Evolutionary conservation across 164 flowering plant genomes (phyloP).

Genomic region (Stephania japonica): DNA sequence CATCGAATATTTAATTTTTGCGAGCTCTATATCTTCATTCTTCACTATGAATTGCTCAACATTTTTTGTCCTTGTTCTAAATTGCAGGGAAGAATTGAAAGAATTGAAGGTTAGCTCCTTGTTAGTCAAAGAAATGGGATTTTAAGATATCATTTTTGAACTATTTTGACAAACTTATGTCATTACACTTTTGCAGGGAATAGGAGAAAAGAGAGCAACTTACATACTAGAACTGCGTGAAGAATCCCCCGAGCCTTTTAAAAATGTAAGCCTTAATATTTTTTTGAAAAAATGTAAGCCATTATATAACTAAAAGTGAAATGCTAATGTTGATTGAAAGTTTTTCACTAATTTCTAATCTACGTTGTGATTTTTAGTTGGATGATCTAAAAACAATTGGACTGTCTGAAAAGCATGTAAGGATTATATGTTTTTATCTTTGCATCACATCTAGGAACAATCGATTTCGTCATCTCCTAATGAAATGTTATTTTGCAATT

Average conservation of each 20-base stretch:
- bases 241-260: slow-evolving; percentile 3
- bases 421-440: not conserved
- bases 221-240: slow-evolving; percentile 8
- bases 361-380: slow-evolving; percentile 2
- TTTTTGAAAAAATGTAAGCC: no score
- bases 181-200: not conserved
- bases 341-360: not conserved
- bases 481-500: not conserved
- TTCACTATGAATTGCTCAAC: not conserved
- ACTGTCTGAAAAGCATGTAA: slow-evolving; percentile 3
- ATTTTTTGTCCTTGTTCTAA: not conserved
- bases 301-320: not conserved
- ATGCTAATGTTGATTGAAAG: not conserved
- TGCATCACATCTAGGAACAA: not conserved
- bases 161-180: not conserved
- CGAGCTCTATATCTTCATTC: not conserved
- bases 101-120: not conserved
- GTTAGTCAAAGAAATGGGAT: not conserved
- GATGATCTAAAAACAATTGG: slow-evolving; percentile 10
- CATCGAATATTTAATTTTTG: not conserved
- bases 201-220: slow-evolving; percentile 6
- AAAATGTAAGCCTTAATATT: slow-evolving; percentile 9
- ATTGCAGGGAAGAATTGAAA: slow-evolving; percentile 7
- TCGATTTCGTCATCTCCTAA: not conserved
- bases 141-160: not conserved